phyloP scores from a whole-genome alignment of 2,329 filamentous ascomycete species.

The Colletotrichum simmondsii region DNA sequence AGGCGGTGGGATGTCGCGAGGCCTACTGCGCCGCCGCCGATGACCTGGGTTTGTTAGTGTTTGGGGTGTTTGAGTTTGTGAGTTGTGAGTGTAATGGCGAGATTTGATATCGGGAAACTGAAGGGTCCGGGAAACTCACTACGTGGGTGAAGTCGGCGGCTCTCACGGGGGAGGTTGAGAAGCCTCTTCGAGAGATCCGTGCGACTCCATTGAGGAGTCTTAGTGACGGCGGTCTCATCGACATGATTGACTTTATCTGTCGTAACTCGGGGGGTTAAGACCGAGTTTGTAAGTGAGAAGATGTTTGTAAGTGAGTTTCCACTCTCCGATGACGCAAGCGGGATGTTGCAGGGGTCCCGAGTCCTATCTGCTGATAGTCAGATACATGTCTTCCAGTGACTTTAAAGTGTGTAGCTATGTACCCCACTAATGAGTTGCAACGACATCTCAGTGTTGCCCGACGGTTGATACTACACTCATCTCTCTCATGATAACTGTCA shows the following conservation, averaged over 20 bases:
- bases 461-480: not conserved
- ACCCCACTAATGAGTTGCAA: not conserved
- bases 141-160: conserved; percentile 58
- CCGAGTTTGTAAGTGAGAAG: not conserved
- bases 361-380: not conserved
- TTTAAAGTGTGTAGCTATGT: not conserved
- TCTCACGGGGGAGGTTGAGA: conserved; percentile 47
- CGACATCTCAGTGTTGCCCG: not conserved
- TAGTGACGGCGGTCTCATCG: not conserved
- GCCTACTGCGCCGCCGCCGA: conserved; percentile 76
- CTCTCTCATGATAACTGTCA: not conserved
- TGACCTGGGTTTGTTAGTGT: conserved; percentile 53
- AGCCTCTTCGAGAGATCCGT: conserved; percentile 34
- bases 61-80: not conserved
- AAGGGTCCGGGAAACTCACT: conserved; percentile 43
- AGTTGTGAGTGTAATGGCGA: not conserved
- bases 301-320: conserved; percentile 4
- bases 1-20: conserved; percentile 82
- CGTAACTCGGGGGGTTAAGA: not conserved
- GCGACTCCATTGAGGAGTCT: not conserved
- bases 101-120: not conserved
- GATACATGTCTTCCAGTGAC: not conserved
- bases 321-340: conserved; percentile 25
- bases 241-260: conserved; percentile 4
- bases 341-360: not conserved